Evolutionary conservation across 768 basidiomycete genomes (phyloP), one percentile per base, ranked within the genome.

Genomic region (Phlegmacium glaucopus): DNA sequence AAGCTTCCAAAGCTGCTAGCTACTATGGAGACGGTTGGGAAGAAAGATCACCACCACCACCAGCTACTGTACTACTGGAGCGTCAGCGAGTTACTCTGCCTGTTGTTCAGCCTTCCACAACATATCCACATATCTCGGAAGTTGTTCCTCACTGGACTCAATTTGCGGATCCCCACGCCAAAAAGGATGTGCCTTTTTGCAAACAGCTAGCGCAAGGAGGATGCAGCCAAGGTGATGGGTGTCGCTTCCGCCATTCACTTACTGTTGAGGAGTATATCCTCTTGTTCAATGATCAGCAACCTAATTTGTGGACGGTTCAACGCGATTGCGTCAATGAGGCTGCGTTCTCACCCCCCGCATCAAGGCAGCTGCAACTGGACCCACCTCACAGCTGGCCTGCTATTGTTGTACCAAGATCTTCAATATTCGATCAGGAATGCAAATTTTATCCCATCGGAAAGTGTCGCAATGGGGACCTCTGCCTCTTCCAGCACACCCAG

Each of bases 181-280:
- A 71, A 50, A 48, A 61, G 3, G 53, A 54, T 9, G 47, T 60
- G 17, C 55, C 70, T 3, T 72, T 76, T 42, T 75, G 74, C 62
- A 72, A 69, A 56, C 63, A 62, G 26, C 63, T 67, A 46, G 66
- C 72, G 3, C 68, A 67, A 58, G 68, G 64, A 12, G 47, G 51
- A 44, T 73, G 74, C 50, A 48, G 48, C 6, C 57, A 57, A 15
- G 65, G 65, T 6, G 57, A 59, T n/a, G 49, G 55, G 10, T 74
- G 73, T 49, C 45, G 46, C 18, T 72, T 69, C 52, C 64, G 73
- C 11, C 72, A 74, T 55, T 70, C 69, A n/a, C 56, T 75, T 18
- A 65, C 71, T 1, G 49, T 63, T 26, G 60, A 64, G 27, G 72
- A 75, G 47, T 73, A 68, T 45, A 61, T 61, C 12, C 48, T 65